phyloP scores from a whole-genome alignment of 83 land plant species.

The Isoetes engelmannii region DNA sequence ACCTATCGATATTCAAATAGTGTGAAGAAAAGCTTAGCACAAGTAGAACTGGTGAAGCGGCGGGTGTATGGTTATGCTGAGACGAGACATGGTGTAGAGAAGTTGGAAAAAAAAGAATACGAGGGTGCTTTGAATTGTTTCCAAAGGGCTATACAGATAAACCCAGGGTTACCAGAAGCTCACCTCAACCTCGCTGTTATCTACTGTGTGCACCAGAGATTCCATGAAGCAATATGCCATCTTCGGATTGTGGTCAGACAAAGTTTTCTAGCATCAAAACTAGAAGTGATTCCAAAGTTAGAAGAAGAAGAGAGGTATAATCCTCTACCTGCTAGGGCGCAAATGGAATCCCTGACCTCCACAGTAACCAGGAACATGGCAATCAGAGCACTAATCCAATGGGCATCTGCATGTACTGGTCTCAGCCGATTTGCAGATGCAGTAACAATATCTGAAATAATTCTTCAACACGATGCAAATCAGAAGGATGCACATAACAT shows the following conservation, averaged over 20 bases:
- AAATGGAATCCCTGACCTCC: not conserved
- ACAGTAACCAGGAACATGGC: slow-evolving; percentile 10
- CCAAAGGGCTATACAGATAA: slow-evolving; percentile 8
- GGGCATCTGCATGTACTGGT: slow-evolving; percentile 1
- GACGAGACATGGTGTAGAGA: not conserved
- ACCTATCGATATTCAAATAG: slow-evolving; percentile 21
- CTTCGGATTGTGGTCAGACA: slow-evolving; percentile 12
- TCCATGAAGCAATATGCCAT: slow-evolving; percentile 9
- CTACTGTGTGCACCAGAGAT: not conserved
- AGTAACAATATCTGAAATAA: slow-evolving; percentile 12
- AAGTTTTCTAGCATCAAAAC: slow-evolving; percentile 1
- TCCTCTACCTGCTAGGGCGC: not conserved
- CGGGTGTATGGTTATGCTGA: slow-evolving; percentile 9
- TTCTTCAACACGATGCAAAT: slow-evolving; percentile 15
- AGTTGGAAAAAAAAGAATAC: slow-evolving; percentile 7
- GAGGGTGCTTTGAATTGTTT: slow-evolving; percentile 11
- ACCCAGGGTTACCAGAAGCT: slow-evolving; percentile 15
- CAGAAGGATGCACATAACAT: slow-evolving; percentile 13
- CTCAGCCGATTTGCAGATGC: slow-evolving; percentile 5
- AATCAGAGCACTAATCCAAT: slow-evolving; percentile 16
- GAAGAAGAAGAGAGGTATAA: not conserved
- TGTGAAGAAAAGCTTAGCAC: slow-evolving; percentile 17
- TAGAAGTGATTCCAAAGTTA: not conserved
- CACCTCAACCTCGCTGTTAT: slow-evolving; percentile 12
- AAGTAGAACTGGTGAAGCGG: slow-evolving; percentile 28